Base-by-base conservation (phyloP, 2,329 filamentous ascomycete species). In the Rutstroemia sp. region DNA sequence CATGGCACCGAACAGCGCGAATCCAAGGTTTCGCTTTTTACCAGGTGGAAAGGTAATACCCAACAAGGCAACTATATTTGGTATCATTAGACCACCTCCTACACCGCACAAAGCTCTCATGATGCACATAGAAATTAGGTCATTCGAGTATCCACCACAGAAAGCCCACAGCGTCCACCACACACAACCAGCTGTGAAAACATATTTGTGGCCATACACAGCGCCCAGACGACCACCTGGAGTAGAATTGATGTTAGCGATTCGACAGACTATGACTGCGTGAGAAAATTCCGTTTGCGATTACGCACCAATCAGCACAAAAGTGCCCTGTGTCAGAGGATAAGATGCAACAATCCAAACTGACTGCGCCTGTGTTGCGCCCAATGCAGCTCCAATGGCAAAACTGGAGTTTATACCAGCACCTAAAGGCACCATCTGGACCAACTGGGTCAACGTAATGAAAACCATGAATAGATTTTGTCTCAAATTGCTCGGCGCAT, bases 31-130 rank as follows among this genome's bases (percentile, higher is more conserved):
- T 5, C 75, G 69, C 42, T 67, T 64, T 8, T 67, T 68, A 0
- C 77, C 76, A 0, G 77, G 77, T 0, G 76, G 76, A 9, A 77
- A 71, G 36, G 72, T 77, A 30, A 71, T 74, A 0, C 70, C 71
- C 30, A 80, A 69, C 54, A 78, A 70, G 1, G 77, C 76, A 0
- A 80, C 73, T 0, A 75, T 73, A 57, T 79, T 80, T 0, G 77
- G 77, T 69, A 78, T 73, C 25, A 79, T 68, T 7, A 77, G 67
- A 0, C 73, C 77, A 3, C 75, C 78, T 0, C 78, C 77, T 6
- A 78, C 69, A 1, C 79, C 78, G 0, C 72, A 72, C 3, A 82
- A 61, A 2, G 73, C 78, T 2, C 77, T 71, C 49, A 74, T 67
- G 1, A 72, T 67, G 27, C 74, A 68, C 57, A 80, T 77, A 0